phyloP scores from a whole-genome alignment of 108 stramenopile genomes.

The Epipyxis sp. region DNA sequence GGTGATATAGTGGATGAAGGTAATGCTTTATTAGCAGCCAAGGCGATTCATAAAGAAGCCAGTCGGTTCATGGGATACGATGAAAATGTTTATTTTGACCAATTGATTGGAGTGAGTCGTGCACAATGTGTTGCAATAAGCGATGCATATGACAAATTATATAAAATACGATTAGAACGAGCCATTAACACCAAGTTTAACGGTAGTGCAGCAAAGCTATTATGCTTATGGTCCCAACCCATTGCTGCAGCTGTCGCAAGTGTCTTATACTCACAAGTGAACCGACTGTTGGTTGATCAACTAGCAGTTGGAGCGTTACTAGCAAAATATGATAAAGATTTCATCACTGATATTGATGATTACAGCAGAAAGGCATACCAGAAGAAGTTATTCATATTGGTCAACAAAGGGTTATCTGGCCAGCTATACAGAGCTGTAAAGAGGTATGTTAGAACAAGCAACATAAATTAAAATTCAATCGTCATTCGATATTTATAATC shows the following conservation, averaged over 20 bases:
- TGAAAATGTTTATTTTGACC: background rate
- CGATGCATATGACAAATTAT: background rate
- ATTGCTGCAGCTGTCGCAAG: background rate
- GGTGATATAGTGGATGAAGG: background rate
- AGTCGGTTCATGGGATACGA: background rate
- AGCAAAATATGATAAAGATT: constrained; percentile 6
- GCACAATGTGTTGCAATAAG: background rate
- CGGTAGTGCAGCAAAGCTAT: background rate
- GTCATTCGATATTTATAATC: constrained; percentile 4
- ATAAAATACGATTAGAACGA: constrained; percentile 19
- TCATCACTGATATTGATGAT: background rate
- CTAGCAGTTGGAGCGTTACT: background rate
- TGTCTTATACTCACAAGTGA: background rate
- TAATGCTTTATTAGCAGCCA: background rate
- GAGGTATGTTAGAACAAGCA: background rate
- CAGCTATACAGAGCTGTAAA: background rate
- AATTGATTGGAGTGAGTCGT: background rate
- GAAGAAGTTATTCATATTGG: background rate
- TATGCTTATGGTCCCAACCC: background rate
- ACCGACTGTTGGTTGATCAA: background rate
- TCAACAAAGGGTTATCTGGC: background rate
- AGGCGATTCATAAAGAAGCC: background rate
- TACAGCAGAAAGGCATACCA: background rate
- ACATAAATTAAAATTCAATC: no score
- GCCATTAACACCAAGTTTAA: constrained; percentile 14